Evolutionary conservation across 345 rosid species (phyloP).

Genomic region (Lepidium africanum): DNA sequence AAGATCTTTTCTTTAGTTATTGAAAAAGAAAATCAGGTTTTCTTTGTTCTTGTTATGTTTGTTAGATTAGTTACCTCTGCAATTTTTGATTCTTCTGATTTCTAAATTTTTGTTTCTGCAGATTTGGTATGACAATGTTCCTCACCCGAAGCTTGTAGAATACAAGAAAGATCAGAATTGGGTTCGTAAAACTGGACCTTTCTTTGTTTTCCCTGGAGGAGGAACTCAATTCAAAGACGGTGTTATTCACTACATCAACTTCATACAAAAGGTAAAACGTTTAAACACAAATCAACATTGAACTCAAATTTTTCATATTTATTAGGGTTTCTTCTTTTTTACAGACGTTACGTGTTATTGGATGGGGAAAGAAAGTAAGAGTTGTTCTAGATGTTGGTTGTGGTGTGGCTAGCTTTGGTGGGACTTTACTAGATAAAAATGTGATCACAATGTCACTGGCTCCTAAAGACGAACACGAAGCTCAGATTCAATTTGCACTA

Average conservation of each 20-base stretch:
- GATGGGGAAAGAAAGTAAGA: slow-evolving; percentile 66
- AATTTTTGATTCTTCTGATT: neutral
- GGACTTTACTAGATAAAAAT: slow-evolving; percentile 61
- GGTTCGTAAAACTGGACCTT: slow-evolving; percentile 65
- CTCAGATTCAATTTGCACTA: slow-evolving; percentile 91
- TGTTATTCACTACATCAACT: slow-evolving; percentile 55
- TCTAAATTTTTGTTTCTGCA: slow-evolving; percentile 16
- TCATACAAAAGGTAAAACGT: slow-evolving; percentile 52
- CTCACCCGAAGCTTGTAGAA: slow-evolving; percentile 89
- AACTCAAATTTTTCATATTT: neutral
- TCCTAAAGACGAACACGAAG: slow-evolving; percentile 96
- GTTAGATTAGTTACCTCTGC: neutral
- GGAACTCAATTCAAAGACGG: slow-evolving; percentile 95
- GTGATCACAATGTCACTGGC: slow-evolving; percentile 95
- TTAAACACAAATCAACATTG: neutral
- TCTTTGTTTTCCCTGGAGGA: slow-evolving; percentile 81
- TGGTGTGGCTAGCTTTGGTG: slow-evolving; percentile 95
- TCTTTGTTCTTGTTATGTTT: slow-evolving; percentile 1
- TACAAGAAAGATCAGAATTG: slow-evolving; percentile 94
- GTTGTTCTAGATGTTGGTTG: slow-evolving; percentile 85
- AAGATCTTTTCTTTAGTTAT: slow-evolving; percentile 5
- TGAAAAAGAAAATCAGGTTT: neutral
- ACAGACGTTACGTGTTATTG: slow-evolving; percentile 56
- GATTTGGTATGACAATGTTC: slow-evolving; percentile 81
- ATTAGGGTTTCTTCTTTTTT: neutral